Base-by-base conservation (phyloP, 305 asterid species). In the Fraxinus baroniana region DNA sequence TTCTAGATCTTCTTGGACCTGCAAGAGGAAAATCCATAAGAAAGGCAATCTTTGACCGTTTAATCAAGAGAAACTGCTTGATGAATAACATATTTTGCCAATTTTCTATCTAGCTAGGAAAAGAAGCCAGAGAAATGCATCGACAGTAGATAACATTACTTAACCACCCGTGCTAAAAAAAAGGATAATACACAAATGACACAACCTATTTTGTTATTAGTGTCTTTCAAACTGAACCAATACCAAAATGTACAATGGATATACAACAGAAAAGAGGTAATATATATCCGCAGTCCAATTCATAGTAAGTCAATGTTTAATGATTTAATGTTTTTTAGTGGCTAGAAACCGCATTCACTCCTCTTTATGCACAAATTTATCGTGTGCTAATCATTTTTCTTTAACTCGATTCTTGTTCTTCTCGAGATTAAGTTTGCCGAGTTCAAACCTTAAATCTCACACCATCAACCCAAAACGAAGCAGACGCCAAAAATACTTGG, bases 1-100 rank as follows among this genome's bases (percentile, higher is more conserved):
- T 78, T 86, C 87, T 22, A 97, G 62, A 87, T 97, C 98, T 89
- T 90, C 97, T 78, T 88, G 80, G 76, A 97, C 97, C 98, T 97
- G 90, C 80, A 82, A 60, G 76, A 80, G 79, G 79, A 15, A 49
- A 49, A 55, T 41, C 37, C 73, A 10, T 32, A 44, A 74, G 60
- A 44, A 79, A 44, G 3, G 20, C 26, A 24, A 62, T 8, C 24
- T 26, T 30, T 68, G 9, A 68, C 8, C 0, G 33, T 15, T 3
- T 2, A 35, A 78, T 7, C 20, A 78, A n/a, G 33, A 66, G 76
- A 12, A 79, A 49, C 26, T 64, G n/a, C 7, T 55, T 37, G 6
- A 71, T 12, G 30, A 82, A 24, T 4, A 22, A 81, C 44, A 28
- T 46, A 81, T 57, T 24, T 49, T 13, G 60, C 46, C 44, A 57